Evolutionary conservation across 2,329 filamentous ascomycete genomes (phyloP), one percentile per base, ranked within the genome.

Genomic region (Trichoderma sp.): DNA sequence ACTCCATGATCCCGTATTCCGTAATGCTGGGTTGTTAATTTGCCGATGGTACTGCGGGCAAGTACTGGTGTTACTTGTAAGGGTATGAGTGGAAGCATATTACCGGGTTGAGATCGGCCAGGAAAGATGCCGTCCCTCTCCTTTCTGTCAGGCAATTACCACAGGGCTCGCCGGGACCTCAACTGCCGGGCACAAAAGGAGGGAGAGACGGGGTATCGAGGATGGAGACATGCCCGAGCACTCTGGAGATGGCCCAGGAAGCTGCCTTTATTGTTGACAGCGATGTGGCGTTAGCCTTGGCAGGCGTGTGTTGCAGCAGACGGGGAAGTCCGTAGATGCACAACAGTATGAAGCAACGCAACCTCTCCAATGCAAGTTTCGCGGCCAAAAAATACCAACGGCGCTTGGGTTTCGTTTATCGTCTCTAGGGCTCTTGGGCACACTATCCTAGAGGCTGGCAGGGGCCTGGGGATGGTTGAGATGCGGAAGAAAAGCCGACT

Each of bases 331-430:
- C 59, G 34, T 43, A 21, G n/a, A 60, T 21, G 28, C 59, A 32
- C 24, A 21, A 46, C 58, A 39, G 21, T 24, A 49, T 49, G 46
- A 49, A 49, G 46, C 46, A 49, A 24, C 51, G 51, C 21, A 26
- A 54, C 51, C 43, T 51, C 59, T 61, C 59, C 11, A 51, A 61
- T 26, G 32, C 59, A 61, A 13, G 28, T 34, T 16, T 52, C 32
- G 30, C 46, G 59, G 59, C 18, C 49, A 43, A 43, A 55, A 64
- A 51, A 55, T 43, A 28, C 21, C 49, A 37, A 64, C 51, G 60
- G 60, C 49, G 60, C 49, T 64, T 64, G 60, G 60, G 60, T 64
- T 64, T 64, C 60, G 52, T 58, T 66, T 58, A 58, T 58, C 61
- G 61, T 39, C 37, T 65, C 61, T 43, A 51, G 37, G 51, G 51